Evolutionary conservation across 305 asterid species (phyloP), one percentile per base, ranked within the genome.

Genomic region (Fraxinus dipetala): DNA sequence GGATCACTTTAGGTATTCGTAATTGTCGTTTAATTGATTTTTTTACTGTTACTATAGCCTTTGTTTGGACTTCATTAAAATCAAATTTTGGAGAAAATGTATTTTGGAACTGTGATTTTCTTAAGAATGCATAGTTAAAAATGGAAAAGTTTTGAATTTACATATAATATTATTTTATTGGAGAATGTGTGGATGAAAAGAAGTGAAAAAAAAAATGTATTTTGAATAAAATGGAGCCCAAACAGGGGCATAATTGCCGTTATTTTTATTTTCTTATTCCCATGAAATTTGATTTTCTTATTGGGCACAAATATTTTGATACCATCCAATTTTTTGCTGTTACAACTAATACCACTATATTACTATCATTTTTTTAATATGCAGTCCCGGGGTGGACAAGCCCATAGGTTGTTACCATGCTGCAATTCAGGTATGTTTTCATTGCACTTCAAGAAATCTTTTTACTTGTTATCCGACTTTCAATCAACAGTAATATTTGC

Each of bases 321-420:
- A 32, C 48, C 65, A 30, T 30, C 61, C 67, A 18, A 22, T 35
- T 72, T 69, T 13, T 30, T 69, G 8, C 75, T 31, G 75, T 61
- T 38, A 32, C 74, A 36, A 51, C 56, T 61, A 63, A 30, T 26
- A 28, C 34, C 2, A 26, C 34, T 59, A 28, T 63, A 45, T 61
- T 30, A 4, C 2, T 40, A 16, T 78, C 40, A 63, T 79, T 80
- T 34, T 18, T 31, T 80, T 74, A n/a, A 56, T 7, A 11, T 88
- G 85, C 87, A 90, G 97, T 85, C 69, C 87, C 59, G 94, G 87
- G 54, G 86, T 65, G 84, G 98, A 93, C 79, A 92, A 92, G 84
- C 87, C 97, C 9, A 89, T 95, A 43, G 95, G 99, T 69, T 93
- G 92, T 84, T 93, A 93, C 89, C 95, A 90, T 86, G 90, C 94